Evolutionary conservation across 2,329 filamentous ascomycete genomes (phyloP).

Genomic region (Periglandula ipomoeae): DNA sequence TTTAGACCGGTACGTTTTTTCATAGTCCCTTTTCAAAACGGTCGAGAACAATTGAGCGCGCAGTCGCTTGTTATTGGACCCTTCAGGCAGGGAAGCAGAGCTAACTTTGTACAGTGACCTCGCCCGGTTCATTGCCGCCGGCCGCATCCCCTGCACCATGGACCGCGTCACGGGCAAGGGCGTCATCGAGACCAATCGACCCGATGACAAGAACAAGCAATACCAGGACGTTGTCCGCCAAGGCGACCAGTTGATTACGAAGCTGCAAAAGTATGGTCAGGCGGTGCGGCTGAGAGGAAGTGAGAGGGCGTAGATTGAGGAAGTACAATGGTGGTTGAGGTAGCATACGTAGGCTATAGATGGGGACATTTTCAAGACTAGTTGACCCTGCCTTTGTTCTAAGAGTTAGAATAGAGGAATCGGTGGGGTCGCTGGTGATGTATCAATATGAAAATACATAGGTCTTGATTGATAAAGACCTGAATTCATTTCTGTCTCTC

Average conservation of each 20-base stretch:
- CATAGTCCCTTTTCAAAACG: no score
- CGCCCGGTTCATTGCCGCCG: slow-evolving; percentile 91
- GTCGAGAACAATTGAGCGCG: no score
- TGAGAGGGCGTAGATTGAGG: slow-evolving; percentile 61
- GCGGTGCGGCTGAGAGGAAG: slow-evolving; percentile 89
- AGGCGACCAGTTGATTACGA: slow-evolving; percentile 94
- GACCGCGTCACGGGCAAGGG: slow-evolving; percentile 94
- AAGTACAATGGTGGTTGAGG: no score
- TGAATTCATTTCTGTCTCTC: no score
- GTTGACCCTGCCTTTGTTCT: neutral
- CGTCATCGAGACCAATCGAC: slow-evolving; percentile 94
- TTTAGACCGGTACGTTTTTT: slow-evolving; percentile 81
- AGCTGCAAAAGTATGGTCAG: slow-evolving; percentile 98
- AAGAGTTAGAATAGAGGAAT: neutral
- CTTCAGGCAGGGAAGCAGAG: slow-evolving; percentile 1
- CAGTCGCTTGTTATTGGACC: no score
- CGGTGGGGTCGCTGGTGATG: slow-evolving; percentile 6
- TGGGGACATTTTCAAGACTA: neutral
- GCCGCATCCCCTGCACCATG: slow-evolving; percentile 92
- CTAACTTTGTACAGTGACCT: slow-evolving; percentile 56
- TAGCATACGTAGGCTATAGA: neutral
- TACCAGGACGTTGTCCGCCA: slow-evolving; percentile 97
- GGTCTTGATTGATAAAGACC: no score
- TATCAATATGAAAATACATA: slow-evolving; percentile 6
- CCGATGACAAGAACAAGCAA: slow-evolving; percentile 99